Evolutionary conservation across 768 basidiomycete genomes (phyloP).

Genomic region (Leccinum subtestaceum): DNA sequence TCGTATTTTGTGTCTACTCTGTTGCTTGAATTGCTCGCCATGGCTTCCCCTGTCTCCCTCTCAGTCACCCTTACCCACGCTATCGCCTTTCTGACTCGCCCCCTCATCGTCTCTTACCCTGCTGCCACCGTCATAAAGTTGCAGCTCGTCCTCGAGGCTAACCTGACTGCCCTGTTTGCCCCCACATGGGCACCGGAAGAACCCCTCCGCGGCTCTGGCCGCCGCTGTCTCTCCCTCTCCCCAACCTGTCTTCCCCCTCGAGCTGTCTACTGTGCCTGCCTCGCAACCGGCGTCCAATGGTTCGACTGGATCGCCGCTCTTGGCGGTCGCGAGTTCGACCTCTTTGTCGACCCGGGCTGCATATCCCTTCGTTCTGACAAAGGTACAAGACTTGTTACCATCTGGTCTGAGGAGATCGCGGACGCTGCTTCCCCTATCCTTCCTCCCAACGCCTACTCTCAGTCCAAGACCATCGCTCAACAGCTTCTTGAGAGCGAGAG

Average conservation of each 20-base stretch:
- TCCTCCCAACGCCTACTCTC: constrained; percentile 19
- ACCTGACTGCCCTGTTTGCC: constrained; percentile 67
- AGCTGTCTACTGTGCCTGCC: constrained; percentile 67
- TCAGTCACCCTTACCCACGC: constrained; percentile 70
- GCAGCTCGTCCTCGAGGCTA: constrained; percentile 68
- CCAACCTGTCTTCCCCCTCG: constrained; percentile 68
- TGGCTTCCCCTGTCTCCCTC: constrained; percentile 46
- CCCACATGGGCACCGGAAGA: constrained; percentile 63
- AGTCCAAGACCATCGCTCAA: constrained; percentile 66
- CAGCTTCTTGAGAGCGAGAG: constrained; percentile 69
- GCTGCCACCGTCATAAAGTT: constrained; percentile 64
- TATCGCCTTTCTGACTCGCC: constrained; percentile 68
- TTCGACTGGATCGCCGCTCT: constrained; percentile 74
- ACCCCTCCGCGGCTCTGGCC: constrained; percentile 65
- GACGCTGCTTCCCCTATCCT: constrained; percentile 20
- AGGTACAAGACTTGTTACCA: constrained; percentile 47
- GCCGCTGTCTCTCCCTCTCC: constrained; percentile 72
- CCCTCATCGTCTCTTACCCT: constrained; percentile 57
- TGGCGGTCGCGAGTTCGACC: constrained; percentile 69
- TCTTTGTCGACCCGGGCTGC: constrained; percentile 78
- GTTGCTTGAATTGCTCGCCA: constrained; percentile 10
- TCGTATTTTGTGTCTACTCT: constrained; percentile 19
- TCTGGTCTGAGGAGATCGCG: constrained; percentile 64
- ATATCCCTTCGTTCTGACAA: constrained; percentile 63
- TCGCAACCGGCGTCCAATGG: constrained; percentile 71